Percentiles rank a stretch among this genome's conserved stretches.
Evolutionary conservation across 2,329 filamentous ascomycete species (phyloP).

Genomic region (Trichophyton simii): DNA sequence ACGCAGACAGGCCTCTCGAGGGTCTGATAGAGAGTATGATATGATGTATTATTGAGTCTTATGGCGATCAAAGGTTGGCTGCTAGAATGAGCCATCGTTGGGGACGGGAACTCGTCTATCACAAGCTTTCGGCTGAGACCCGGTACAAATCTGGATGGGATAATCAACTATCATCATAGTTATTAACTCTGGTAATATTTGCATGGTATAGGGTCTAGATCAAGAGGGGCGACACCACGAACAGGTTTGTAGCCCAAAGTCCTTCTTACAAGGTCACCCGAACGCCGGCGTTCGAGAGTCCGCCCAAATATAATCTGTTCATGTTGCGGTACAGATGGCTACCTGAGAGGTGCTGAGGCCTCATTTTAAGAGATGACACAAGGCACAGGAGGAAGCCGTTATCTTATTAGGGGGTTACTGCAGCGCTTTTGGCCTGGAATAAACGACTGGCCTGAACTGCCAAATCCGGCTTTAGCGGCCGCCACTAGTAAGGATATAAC

Average conservation of each 20-base stretch:
- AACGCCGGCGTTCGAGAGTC: not conserved
- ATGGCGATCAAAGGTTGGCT: not conserved
- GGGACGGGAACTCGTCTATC: not conserved
- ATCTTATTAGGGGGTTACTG: too few species aligned
- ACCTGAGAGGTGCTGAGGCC: not conserved
- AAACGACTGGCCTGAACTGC: too few species aligned
- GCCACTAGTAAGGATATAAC: too few species aligned
- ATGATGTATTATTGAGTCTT: not conserved
- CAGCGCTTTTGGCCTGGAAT: too few species aligned
- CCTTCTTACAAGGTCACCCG: too few species aligned
- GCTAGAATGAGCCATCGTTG: not conserved
- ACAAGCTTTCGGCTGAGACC: not conserved
- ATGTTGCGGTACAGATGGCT: not conserved
- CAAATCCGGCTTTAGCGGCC: too few species aligned
- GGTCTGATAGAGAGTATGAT: not conserved
- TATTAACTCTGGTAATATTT: not conserved
- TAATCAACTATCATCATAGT: not conserved
- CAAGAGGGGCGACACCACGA: not conserved
- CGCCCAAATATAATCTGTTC: too few species aligned
- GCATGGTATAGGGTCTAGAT: not conserved
- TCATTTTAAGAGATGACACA: not conserved
- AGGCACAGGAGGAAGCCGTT: not conserved
- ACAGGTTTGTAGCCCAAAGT: not conserved
- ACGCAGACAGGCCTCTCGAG: not conserved
- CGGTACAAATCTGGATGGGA: not conserved